These are phyloP conservation scores for Aeschynomene evenia DNA, from an alignment of 306 rosid species.

Conservation along the genomic window DNA sequence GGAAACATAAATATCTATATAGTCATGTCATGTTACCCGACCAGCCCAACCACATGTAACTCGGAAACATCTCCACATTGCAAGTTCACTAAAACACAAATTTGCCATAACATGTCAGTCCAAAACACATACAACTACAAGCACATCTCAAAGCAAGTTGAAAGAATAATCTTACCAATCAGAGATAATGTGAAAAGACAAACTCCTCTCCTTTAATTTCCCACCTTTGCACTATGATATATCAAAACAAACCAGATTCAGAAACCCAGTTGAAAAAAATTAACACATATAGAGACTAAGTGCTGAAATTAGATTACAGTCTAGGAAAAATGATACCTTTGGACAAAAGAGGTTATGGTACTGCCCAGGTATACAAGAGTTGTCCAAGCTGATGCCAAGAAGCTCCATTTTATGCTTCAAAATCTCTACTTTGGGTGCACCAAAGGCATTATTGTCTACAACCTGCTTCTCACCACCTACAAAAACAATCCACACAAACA, in stretches of 20 bases:
- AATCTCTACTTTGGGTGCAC: conserved; percentile 36
- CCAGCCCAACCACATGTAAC: conserved; percentile 75
- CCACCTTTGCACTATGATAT: conserved; percentile 80
- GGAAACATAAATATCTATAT: conserved; percentile 7
- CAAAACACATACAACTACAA: neutral
- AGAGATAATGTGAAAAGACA: conserved; percentile 73
- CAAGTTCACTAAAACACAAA: conserved; percentile 57
- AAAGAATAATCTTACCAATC: conserved; percentile 48
- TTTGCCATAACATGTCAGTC: conserved; percentile 22
- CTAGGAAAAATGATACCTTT: conserved; percentile 45
- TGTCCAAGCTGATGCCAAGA: conserved; percentile 55
- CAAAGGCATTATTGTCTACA: conserved; percentile 33
- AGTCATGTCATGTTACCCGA: conserved; percentile 51
- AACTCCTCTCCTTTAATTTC: conserved; percentile 67
- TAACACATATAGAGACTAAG: neutral
- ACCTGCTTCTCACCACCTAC: conserved; percentile 36
- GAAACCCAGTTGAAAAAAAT: conserved; percentile 12
- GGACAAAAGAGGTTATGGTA: conserved; percentile 71
- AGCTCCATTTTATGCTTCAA: conserved; percentile 68
- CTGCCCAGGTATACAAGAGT: conserved; percentile 60
- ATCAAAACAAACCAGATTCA: conserved; percentile 20
- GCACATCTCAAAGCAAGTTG: conserved; percentile 6
- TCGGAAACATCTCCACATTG: conserved; percentile 94
- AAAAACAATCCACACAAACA: conserved; percentile 24
- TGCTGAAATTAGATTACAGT: neutral